These are phyloP conservation scores for Calonectria hongkongensis DNA, from an alignment of 2,329 filamentous ascomycete genomes.

Conservation along the genomic window DNA sequence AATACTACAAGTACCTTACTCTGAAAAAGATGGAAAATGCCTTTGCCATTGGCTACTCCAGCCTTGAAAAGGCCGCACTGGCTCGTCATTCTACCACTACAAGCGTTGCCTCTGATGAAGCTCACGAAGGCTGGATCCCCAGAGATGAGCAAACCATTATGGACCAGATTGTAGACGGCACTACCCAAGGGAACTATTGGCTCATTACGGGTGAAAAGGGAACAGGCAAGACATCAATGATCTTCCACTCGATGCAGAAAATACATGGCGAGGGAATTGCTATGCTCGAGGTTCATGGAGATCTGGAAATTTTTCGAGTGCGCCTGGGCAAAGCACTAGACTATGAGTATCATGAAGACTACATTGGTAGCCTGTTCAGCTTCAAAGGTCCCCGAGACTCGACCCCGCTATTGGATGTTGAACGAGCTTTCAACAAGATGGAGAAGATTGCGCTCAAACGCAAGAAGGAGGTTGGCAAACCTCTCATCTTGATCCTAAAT, in stretches of 20 bases:
- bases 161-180: constrained; percentile 76
- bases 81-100: constrained; percentile 51
- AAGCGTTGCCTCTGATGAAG: constrained; percentile 38
- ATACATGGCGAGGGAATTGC: constrained; percentile 79
- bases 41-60: constrained; percentile 80
- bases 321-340: constrained; percentile 82
- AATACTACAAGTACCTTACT: constrained; percentile 79
- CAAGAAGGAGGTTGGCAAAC: constrained; percentile 67
- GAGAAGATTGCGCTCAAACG: constrained; percentile 80
- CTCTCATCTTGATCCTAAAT: constrained; percentile 80
- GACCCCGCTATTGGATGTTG: constrained; percentile 81
- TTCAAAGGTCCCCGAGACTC: constrained; percentile 82
- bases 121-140: constrained; percentile 69
- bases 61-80: constrained; percentile 74
- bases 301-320: constrained; percentile 83
- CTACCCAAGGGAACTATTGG: constrained; percentile 77
- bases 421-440: constrained; percentile 83
- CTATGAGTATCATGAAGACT: constrained; percentile 81
- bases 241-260: constrained; percentile 82
- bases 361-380: constrained; percentile 82
- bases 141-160: constrained; percentile 78
- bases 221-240: constrained; percentile 83
- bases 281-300: constrained; percentile 82
- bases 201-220: constrained; percentile 82
- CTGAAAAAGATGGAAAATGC: constrained; percentile 83